Percentiles rank a stretch among this genome's conserved stretches.
Conservation (phyloP, 2,329 filamentous ascomycete species). For the Ophiocordyceps unilateralis region DNA sequence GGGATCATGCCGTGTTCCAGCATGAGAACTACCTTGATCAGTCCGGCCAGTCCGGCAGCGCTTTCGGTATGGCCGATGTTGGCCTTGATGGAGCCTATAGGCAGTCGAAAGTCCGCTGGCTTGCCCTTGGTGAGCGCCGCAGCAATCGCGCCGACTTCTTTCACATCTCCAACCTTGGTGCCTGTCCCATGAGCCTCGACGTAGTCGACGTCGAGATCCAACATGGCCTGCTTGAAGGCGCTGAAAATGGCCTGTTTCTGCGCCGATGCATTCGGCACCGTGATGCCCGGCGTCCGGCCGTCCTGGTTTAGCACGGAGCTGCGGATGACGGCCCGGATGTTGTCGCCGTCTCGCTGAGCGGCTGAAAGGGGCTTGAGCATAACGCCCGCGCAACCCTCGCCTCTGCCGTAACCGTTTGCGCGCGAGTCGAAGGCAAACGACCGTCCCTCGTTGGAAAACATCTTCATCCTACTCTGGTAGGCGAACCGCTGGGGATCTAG, state of each 20-base stretch:
- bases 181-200: slow-evolving; percentile 39
- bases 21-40: too few relatives aligned
- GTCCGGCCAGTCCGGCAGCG: too few relatives aligned
- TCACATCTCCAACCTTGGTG: slow-evolving; percentile 37
- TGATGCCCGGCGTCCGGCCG: too few relatives aligned
- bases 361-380: slow-evolving; percentile 38
- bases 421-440: slow-evolving; percentile 23
- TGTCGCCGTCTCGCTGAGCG: slow-evolving; percentile 36
- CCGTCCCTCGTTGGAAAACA: slow-evolving; percentile 30
- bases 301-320: too few relatives aligned
- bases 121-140: too few relatives aligned
- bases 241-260: not conserved
- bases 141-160: too few relatives aligned
- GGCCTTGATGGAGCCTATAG: too few relatives aligned
- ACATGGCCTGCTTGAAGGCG: not conserved
- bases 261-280: too few relatives aligned
- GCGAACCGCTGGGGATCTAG: too few relatives aligned
- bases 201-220: slow-evolving; percentile 8
- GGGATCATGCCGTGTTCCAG: too few relatives aligned
- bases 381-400: slow-evolving; percentile 38
- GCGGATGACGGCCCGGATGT: slow-evolving; percentile 31
- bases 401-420: slow-evolving; percentile 37
- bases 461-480: not conserved
- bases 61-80: too few relatives aligned
- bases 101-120: too few relatives aligned